phyloP scores from a whole-genome alignment of 371 early-diverging fungal genomes.

The Mucor racemosus region DNA sequence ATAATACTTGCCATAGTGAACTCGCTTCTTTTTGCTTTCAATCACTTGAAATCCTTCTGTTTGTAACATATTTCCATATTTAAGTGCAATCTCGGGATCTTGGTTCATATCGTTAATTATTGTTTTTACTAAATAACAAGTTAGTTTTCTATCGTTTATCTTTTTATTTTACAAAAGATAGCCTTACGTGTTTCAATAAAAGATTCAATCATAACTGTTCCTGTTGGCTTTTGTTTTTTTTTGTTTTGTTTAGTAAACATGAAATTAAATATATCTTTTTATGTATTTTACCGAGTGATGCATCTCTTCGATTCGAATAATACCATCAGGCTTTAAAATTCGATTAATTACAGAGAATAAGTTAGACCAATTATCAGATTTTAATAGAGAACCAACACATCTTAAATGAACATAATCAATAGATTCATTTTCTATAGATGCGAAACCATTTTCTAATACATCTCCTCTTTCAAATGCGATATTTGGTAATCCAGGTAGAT shows the following conservation, averaged over 20 bases:
- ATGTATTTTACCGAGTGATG: slow-evolving; percentile 29
- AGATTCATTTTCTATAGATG: slow-evolving; percentile 23
- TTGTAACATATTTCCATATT: slow-evolving; percentile 24
- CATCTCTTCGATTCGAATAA: slow-evolving; percentile 43
- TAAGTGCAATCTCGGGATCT: slow-evolving; percentile 34
- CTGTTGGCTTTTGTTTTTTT: slow-evolving; percentile 24
- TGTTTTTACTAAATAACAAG: slow-evolving; percentile 24
- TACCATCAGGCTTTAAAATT: slow-evolving; percentile 41
- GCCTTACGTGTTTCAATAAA: slow-evolving; percentile 43
- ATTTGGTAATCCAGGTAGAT: slow-evolving; percentile 34
- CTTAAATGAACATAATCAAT: slow-evolving; percentile 41
- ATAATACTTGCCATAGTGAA: slow-evolving; percentile 33
- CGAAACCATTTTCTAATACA: not conserved
- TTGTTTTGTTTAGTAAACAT: not conserved
- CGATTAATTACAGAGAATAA: slow-evolving; percentile 31
- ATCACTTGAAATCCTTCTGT: slow-evolving; percentile 31
- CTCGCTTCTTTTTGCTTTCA: slow-evolving; percentile 29
- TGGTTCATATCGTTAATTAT: slow-evolving; percentile 18
- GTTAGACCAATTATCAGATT: slow-evolving; percentile 15
- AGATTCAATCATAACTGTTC: slow-evolving; percentile 45
- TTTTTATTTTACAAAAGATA: not conserved
- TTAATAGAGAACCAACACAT: slow-evolving; percentile 22
- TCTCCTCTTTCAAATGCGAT: slow-evolving; percentile 19
- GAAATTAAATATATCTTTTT: not conserved
- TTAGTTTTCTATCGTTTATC: slow-evolving; percentile 2